Conservation (phyloP, 176 grass and related monocot species). For the sorghum (Sorghum bicolor) region DNA sequence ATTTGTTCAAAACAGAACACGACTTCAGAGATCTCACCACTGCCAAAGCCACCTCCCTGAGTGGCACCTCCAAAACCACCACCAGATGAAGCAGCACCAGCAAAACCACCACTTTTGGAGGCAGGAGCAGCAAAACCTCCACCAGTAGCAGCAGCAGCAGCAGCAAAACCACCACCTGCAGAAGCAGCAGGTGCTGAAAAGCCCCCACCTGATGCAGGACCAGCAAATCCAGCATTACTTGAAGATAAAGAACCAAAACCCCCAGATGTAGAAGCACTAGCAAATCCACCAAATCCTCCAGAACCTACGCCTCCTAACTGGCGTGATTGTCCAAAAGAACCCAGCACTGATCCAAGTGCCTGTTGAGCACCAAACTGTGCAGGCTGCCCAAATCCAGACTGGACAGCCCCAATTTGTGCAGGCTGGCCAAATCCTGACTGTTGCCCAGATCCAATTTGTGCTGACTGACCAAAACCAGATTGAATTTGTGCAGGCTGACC, state of each 20-base stretch:
- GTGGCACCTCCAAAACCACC: constrained; percentile 43
- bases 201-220: constrained; percentile 48
- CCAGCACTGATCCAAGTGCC: constrained; percentile 84
- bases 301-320: constrained; percentile 71
- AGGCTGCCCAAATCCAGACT: constrained; percentile 65
- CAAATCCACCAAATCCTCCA: constrained; percentile 73
- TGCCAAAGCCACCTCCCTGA: constrained; percentile 17
- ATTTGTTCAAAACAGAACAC: constrained; percentile 16
- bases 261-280: constrained; percentile 59
- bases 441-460: constrained; percentile 53
- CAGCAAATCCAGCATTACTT: constrained; percentile 66
- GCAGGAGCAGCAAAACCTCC: constrained; percentile 70
- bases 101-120: constrained; percentile 56
- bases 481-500: constrained; percentile 70
- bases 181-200: constrained; percentile 53
- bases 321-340: constrained; percentile 94
- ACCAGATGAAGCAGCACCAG: neutral
- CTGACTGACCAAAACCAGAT: constrained; percentile 69
- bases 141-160: constrained; percentile 43
- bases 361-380: constrained; percentile 78
- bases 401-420: constrained; percentile 53
- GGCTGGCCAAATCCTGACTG: constrained; percentile 76
- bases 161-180: constrained; percentile 44
- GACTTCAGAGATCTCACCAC: constrained; percentile 20
- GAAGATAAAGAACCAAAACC: constrained; percentile 56